Base-by-base conservation (phyloP, 2,329 filamentous ascomycete species). In the Dryadomyces quercivorus region DNA sequence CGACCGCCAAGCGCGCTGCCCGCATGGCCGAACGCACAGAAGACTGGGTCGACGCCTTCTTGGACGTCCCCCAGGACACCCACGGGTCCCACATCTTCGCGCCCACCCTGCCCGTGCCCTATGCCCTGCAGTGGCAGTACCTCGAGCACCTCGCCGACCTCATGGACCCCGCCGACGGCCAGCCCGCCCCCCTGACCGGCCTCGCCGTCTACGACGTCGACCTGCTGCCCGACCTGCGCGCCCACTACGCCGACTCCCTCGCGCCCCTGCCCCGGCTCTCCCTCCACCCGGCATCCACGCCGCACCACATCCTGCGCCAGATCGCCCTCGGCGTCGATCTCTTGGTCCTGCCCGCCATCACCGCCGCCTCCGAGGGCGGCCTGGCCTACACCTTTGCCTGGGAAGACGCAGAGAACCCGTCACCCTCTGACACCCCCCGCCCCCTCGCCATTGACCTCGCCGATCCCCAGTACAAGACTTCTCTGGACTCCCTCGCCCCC, bases 11-110 rank as follows among this genome's bases (percentile, higher is more conserved):
- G 69, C 79, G 91, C 48, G 80, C 86, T 49, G 75, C 82, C 40
- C 90, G 88, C 63, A 96, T 95, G 83, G 84, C 82, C 22, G 89
- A 93, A 63, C 78, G 92, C 55, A 95, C 88, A 1, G 86, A 93
- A 65, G 77, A 80, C 42, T 97, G 90, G 88, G 73, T 92, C 18
- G 78, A 81, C 22, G 79, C 86, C 58, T 81, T 89, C 73, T 90
- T 40, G 69, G 70, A 69, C 31, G 66, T 72, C 53, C 18, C 56
- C 62, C 20, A 64, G 66, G 20, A 12, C n/a, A 2, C 7, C 13
- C 4, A 18, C n/a, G 16, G 16, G 7, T 8, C 52, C 26, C 68
- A 73, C 3, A 69, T 85, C 59, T 80, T 86, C 68, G 75, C 84
- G 3, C 81, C 83, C 0, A 73, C 95, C 0, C 74, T 95, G 20